These are phyloP conservation scores for Oryza meyeriana DNA, from an alignment of 176 grass and related monocot genomes.

Conservation along the genomic window DNA sequence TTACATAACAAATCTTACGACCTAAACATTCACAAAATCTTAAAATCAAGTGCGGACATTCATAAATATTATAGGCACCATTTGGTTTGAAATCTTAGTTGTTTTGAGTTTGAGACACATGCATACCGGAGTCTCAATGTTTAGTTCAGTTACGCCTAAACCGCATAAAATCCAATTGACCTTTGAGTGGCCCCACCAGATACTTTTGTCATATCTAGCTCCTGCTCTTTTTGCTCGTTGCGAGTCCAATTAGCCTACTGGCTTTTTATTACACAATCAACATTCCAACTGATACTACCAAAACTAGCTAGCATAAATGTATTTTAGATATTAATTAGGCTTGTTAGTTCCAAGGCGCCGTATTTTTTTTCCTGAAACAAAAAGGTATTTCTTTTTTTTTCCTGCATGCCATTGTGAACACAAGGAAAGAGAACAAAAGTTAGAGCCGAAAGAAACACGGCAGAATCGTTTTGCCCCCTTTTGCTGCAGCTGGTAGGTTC, in stretches of 20 bases:
- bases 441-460: conserved; percentile 49
- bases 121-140: neutral
- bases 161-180: conserved; percentile 15
- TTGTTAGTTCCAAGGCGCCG: conserved; percentile 10
- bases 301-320: neutral
- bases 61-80: too few species aligned
- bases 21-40: too few species aligned
- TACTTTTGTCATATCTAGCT: conserved; percentile 9
- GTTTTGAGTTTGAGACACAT: too few species aligned
- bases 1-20: too few species aligned
- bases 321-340: neutral
- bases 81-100: too few species aligned
- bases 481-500: neutral
- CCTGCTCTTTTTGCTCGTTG: neutral
- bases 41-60: too few species aligned
- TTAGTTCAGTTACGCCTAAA: conserved; percentile 16
- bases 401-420: conserved; percentile 26
- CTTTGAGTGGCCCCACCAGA: neutral
- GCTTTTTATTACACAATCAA: neutral
- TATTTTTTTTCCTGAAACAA: neutral
- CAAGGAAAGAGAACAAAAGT: conserved; percentile 19
- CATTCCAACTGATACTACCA: neutral
- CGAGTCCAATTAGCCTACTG: neutral
- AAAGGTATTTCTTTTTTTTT: neutral
- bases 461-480: conserved; percentile 34